Evolutionary conservation across 2,329 filamentous ascomycete genomes (phyloP).

Genomic region (Apiospora sp.): DNA sequence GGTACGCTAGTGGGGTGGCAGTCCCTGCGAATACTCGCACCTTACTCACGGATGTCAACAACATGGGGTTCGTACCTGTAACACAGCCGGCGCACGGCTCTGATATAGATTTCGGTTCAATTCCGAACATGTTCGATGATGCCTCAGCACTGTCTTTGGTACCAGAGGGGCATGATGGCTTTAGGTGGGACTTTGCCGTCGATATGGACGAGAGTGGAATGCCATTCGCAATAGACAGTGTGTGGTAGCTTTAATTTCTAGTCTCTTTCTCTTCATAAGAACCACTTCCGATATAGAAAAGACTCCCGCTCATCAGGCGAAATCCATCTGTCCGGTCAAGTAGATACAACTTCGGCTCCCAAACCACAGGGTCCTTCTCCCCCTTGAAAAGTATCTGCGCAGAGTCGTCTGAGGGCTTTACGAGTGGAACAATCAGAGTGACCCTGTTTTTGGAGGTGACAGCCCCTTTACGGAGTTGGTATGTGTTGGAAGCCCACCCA

Average conservation of each 20-base stretch:
- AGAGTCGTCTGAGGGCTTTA: constrained; percentile 4
- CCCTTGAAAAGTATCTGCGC: neutral
- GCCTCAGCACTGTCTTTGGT: neutral
- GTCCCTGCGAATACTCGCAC: neutral
- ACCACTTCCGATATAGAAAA: neutral
- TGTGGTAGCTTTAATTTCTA: neutral
- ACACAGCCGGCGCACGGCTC: neutral
- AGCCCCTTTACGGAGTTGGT: neutral
- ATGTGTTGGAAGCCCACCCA: neutral
- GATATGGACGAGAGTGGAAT: constrained; percentile 1
- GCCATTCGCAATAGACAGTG: neutral
- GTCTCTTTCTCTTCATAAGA: neutral
- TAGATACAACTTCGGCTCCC: constrained; percentile 3
- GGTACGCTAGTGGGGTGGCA: neutral
- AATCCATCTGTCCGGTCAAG: neutral
- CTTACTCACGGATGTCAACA: neutral
- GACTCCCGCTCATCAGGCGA: neutral
- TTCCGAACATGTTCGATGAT: constrained; percentile 7
- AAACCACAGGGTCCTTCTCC: neutral
- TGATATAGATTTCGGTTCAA: neutral
- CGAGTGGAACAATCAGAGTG: neutral
- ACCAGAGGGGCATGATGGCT: neutral
- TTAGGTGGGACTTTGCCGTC: neutral
- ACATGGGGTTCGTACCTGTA: neutral
- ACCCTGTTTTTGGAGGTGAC: neutral